Percentiles rank a stretch among this genome's conserved stretches.
Evolutionary conservation across 1,284 basidiomycete species (phyloP).

Genomic region (Apiotrichum sp.): DNA sequence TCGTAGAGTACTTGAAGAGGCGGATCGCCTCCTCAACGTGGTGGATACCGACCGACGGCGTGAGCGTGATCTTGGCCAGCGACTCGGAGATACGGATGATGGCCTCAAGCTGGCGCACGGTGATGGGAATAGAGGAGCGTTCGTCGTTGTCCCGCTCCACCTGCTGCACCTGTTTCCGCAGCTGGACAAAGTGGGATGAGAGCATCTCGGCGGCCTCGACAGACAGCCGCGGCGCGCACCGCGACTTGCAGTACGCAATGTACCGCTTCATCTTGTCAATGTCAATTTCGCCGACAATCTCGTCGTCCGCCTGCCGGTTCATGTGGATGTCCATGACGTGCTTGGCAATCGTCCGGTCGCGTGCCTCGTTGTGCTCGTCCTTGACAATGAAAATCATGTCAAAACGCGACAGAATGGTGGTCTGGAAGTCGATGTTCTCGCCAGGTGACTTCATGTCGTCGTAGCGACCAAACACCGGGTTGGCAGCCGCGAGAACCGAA

Average conservation of each 20-base stretch:
- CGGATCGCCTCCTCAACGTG: constrained; percentile 98
- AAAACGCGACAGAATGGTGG: constrained; percentile 95
- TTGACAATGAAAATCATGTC: constrained; percentile 99
- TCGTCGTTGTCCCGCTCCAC: constrained; percentile 97
- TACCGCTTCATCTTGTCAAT: constrained; percentile 98
- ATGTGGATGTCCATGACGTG: constrained; percentile 99
- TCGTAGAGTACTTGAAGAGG: constrained; percentile 96
- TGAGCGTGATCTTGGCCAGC: constrained; percentile 87
- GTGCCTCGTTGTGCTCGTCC: constrained; percentile 92
- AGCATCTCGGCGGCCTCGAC: constrained; percentile 93
- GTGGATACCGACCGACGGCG: constrained; percentile 77
- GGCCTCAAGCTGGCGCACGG: constrained; percentile 95
- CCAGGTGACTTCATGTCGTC: constrained; percentile 96
- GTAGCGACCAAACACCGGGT: constrained; percentile 97
- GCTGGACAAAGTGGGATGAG: constrained; percentile 89
- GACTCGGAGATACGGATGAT: constrained; percentile 98
- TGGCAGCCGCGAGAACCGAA: constrained; percentile 93
- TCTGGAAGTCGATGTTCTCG: constrained; percentile 61
- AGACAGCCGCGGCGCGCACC: constrained; percentile 91
- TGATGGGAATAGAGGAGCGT: constrained; percentile 95
- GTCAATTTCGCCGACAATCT: constrained; percentile 84
- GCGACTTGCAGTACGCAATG: constrained; percentile 94
- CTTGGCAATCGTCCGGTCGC: constrained; percentile 93
- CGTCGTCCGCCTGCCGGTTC: constrained; percentile 70
- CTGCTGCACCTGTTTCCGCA: constrained; percentile 92